A percentile compares a stretch with the other conserved stretches of the same genome.
These are phyloP conservation scores for Rubus idaeus DNA, from an alignment of 306 rosid genomes.

Conservation along the genomic window DNA sequence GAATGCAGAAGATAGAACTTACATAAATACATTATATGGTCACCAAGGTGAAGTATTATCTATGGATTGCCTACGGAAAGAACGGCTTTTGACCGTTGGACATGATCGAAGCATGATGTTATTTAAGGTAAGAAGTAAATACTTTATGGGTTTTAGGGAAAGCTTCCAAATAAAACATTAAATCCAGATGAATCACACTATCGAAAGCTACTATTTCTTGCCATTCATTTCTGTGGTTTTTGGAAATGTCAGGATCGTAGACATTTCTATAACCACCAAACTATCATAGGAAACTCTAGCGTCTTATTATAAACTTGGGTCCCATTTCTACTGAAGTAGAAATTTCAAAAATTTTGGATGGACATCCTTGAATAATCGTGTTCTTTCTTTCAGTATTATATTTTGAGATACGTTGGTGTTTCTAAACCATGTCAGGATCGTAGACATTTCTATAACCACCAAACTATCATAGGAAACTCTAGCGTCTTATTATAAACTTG, in stretches of 20 bases:
- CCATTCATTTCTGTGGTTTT: neutral
- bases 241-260: neutral
- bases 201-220: neutral
- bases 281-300: neutral
- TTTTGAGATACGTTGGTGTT: conserved; percentile 7
- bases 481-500: neutral
- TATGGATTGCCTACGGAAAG: conserved; percentile 86
- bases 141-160: neutral
- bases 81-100: conserved; percentile 77
- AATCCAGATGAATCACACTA: neutral
- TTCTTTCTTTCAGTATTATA: conserved; percentile 6
- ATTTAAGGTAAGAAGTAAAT: conserved; percentile 61
- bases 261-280: neutral
- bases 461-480: neutral
- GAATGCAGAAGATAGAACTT: conserved; percentile 95
- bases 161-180: neutral
- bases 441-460: too few species aligned
- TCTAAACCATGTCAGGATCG: neutral
- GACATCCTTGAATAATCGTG: neutral
- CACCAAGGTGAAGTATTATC: conserved; percentile 82
- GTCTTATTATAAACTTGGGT: neutral
- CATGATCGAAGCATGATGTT: conserved; percentile 92
- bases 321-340: neutral
- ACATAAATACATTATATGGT: conserved; percentile 81
- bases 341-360: neutral